Base-by-base conservation (phyloP, 1,284 basidiomycete genomes). In the Thecaphora thlaspeos region DNA sequence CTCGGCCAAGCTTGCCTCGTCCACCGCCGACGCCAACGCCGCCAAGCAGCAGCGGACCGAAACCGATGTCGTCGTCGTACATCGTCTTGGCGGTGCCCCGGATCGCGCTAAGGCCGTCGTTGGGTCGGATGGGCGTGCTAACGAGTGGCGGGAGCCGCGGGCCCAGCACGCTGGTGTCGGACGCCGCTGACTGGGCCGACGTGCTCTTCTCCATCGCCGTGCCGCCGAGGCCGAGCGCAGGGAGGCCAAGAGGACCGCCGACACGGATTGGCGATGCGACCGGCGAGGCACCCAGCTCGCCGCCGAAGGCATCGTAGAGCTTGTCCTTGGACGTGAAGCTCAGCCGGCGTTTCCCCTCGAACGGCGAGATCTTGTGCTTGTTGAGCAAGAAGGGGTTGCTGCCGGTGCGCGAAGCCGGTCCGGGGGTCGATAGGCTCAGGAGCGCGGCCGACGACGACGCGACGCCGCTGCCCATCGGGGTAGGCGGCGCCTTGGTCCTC, bases 321-420 rank as follows among this genome's bases (percentile, higher is more conserved):
- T 21, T 17, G 37, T 38, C 37, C 37, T 21, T 38, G 17, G 37
- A 24, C 11, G 19, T 22, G 15, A 41, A 66, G 49, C 58, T 61
- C 43, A 66, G 52, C 47, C 56, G 61, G 4, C 62, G 32, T 7
- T 57, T 43, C 14, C 47, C 58, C 39, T 55, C 59, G 41, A 56
- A 61, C 2, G 70, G 70, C 38, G 62, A 63, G 43, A 71, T 67
- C 54, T 69, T 70, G 58, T 73, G 71, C 43, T 66, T 58, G 45
- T 73, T 68, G 21, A 73, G 58, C 37, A 63, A 71, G 50, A 73
- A 73, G 2, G 71, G 71, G 47, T 73, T 73, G 43, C 55, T 48
- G 11, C 32, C 50, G 4, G 37, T n/a, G 4, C 59, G 48, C 19
- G 19, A 34, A 2, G 34, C 28, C 37, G 59, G 55, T 15, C 55